Conservation (phyloP, 352 stramenopile species). For the Globisporangium nunn region DNA sequence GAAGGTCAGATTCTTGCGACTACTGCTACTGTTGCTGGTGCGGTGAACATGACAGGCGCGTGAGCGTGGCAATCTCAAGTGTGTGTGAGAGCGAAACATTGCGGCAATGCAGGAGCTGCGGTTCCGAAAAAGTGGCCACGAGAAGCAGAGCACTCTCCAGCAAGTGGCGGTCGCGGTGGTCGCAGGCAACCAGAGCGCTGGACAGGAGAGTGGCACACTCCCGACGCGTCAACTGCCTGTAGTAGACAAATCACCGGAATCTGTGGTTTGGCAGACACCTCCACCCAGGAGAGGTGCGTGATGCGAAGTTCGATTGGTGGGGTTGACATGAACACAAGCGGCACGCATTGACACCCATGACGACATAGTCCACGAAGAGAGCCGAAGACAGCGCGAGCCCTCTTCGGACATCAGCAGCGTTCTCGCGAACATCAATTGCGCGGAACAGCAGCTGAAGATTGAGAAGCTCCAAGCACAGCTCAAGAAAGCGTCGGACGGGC, state of each 20-base stretch:
- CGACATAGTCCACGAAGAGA: neutral
- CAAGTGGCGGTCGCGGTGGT: slow-evolving; percentile 11
- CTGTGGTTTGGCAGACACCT: neutral
- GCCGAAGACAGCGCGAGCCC: neutral
- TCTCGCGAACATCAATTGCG: slow-evolving; percentile 11
- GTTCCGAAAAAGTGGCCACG: slow-evolving; percentile 14
- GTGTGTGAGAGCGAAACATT: neutral
- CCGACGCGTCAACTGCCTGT: neutral
- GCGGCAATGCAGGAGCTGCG: slow-evolving; percentile 18
- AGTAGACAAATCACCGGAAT: neutral
- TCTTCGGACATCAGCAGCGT: slow-evolving; percentile 11
- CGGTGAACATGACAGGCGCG: neutral
- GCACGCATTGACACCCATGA: neutral
- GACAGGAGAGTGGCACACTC: neutral
- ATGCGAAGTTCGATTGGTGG: neutral
- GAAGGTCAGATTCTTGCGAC: slow-evolving; percentile 6
- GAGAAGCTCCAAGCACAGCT: slow-evolving; percentile 28
- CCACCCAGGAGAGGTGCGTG: neutral
- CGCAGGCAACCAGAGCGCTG: neutral
- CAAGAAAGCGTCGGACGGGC: slow-evolving; percentile 19
- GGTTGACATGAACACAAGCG: too few species aligned
- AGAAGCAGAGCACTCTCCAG: slow-evolving; percentile 19
- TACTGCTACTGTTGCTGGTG: neutral
- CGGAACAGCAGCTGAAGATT: slow-evolving; percentile 30
- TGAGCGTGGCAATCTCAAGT: neutral